phyloP scores from a whole-genome alignment of 805 yeast genomes.

The Starmerella lactis-condensi region DNA sequence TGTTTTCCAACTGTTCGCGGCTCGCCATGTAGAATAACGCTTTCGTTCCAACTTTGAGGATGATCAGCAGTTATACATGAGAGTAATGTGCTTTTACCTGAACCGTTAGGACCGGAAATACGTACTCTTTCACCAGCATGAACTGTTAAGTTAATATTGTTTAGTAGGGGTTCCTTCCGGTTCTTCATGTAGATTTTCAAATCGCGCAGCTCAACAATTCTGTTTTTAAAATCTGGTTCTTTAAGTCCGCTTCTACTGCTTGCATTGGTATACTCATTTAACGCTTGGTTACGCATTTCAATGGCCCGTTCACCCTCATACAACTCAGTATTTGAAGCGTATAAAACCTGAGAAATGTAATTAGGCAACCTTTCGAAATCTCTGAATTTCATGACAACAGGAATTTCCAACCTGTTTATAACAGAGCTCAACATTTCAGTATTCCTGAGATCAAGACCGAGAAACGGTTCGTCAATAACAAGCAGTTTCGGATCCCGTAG shows the following conservation, averaged over 20 bases:
- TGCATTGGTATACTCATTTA: not conserved
- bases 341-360: constrained; percentile 50
- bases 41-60: constrained; percentile 84
- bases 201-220: constrained; percentile 37
- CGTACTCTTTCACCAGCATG: constrained; percentile 70
- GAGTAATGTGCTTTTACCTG: constrained; percentile 79
- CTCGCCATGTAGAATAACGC: constrained; percentile 43
- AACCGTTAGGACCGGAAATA: constrained; percentile 72
- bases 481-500: constrained; percentile 45
- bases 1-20: constrained; percentile 57
- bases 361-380: constrained; percentile 56
- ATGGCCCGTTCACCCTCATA: constrained; percentile 5
- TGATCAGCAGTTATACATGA: constrained; percentile 83
- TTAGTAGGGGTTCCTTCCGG: constrained; percentile 31
- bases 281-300: not conserved
- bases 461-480: constrained; percentile 75
- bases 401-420: constrained; percentile 28
- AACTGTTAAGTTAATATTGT: constrained; percentile 47
- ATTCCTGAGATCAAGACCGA: constrained; percentile 74
- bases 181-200: constrained; percentile 53
- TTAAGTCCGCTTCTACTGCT: no score
- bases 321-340: constrained; percentile 38
- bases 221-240: not conserved
- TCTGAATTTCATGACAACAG: constrained; percentile 55
- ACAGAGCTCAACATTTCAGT: constrained; percentile 39